Percentiles rank a stretch among this genome's conserved stretches.
These are phyloP conservation scores for Alternaria consortialis DNA, from an alignment of 2,329 filamentous ascomycete species.

Conservation along the genomic window DNA sequence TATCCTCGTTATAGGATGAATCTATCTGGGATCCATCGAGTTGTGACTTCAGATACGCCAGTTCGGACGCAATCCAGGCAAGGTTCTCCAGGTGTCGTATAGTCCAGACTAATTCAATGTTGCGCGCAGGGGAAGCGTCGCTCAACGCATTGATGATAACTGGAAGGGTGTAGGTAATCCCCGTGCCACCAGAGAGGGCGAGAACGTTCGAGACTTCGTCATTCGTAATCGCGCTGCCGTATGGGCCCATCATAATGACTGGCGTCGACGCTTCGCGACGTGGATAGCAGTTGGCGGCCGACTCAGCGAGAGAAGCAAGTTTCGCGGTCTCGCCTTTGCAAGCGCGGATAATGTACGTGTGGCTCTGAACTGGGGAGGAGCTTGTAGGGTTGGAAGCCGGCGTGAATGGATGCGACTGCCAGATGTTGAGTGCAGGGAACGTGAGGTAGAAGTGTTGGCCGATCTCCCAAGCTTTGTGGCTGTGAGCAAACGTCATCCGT, in stretches of 20 bases:
- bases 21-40: not conserved
- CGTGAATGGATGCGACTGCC: constrained; percentile 16
- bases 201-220: constrained; percentile 9
- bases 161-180: constrained; percentile 11
- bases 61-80: constrained; percentile 7
- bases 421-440: constrained; percentile 14
- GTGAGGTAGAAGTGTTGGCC: constrained; percentile 14
- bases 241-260: constrained; percentile 15
- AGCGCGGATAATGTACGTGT: not conserved
- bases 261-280: constrained; percentile 9
- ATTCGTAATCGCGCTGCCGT: constrained; percentile 6
- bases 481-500: not conserved
- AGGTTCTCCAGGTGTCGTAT: constrained; percentile 11
- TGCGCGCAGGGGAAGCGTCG: constrained; percentile 1
- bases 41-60: constrained; percentile 7
- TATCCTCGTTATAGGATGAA: not conserved
- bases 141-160: constrained; percentile 9
- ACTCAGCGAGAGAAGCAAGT: constrained; percentile 13
- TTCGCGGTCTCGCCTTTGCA: not conserved
- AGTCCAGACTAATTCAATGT: constrained; percentile 14
- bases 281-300: constrained; percentile 10
- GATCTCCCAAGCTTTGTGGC: not conserved
- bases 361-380: constrained; percentile 3
- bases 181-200: constrained; percentile 12
- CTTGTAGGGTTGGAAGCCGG: constrained; percentile 5